These are phyloP conservation scores for Lippia alba DNA, from an alignment of 305 asterid species.

Conservation along the genomic window DNA sequence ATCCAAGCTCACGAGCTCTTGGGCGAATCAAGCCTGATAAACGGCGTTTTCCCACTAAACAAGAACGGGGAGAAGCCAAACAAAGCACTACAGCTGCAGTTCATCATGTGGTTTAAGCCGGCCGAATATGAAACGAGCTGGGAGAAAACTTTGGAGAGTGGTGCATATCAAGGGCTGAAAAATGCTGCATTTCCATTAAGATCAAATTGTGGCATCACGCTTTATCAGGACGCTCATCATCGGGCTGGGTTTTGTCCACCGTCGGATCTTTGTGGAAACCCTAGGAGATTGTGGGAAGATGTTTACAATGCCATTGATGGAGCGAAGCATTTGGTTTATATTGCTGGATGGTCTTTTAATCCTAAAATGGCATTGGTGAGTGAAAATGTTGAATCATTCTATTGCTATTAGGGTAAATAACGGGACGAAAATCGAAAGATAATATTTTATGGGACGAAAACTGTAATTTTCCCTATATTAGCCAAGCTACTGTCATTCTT, in stretches of 20 bases:
- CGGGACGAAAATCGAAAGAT: too few species aligned
- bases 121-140: conserved; percentile 66
- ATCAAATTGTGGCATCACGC: conserved; percentile 58
- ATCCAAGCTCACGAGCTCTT: conserved; percentile 55
- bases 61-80: conserved; percentile 57
- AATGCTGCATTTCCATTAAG: conserved; percentile 75
- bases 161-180: conserved; percentile 64
- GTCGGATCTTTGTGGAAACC: conserved; percentile 42
- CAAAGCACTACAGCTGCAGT: conserved; percentile 61
- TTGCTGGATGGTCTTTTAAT: conserved; percentile 89
- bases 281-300: conserved; percentile 83
- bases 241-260: conserved; percentile 61
- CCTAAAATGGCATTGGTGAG: conserved; percentile 74
- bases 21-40: conserved; percentile 58
- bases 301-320: conserved; percentile 73
- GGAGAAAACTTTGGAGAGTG: conserved; percentile 56
- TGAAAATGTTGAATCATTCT: neutral
- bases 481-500: too few species aligned
- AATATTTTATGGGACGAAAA: too few species aligned
- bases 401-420: neutral
- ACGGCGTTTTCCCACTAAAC: conserved; percentile 71
- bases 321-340: conserved; percentile 82
- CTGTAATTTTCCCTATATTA: too few species aligned
- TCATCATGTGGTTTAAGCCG: conserved; percentile 78
- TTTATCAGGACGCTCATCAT: conserved; percentile 92